Evolutionary conservation across 1,284 basidiomycete species (phyloP), one percentile per base, ranked within the genome.

Genomic region (Naganishia albida): DNA sequence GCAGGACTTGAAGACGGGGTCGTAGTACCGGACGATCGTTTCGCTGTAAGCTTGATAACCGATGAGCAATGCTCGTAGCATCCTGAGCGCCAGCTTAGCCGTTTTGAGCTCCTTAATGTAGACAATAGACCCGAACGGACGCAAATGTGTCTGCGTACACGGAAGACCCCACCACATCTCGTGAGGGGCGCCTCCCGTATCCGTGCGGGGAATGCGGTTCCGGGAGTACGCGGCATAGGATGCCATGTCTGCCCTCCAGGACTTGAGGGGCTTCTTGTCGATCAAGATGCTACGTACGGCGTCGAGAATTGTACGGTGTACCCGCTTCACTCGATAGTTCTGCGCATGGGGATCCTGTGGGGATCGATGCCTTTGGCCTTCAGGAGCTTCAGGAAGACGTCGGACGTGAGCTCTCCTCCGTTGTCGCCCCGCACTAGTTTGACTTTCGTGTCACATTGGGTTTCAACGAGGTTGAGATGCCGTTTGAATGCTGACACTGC

Each of bases 271-370:
- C 10, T 42, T 49, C 18, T 44, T 55, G 10, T 67, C 57, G 18
- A 52, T n/a, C 18, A 71, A 46, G n/a, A 68, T 38, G 3, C 68
- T 71, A 16, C 70, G 42, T 1, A 70, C 60, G 15, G 42, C 42
- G 52, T 71, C 66, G 2, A 66, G 42, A 20, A 70, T 60, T 2
- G 69, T 71, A 13, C 68, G 66, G 53, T 71, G 70, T 18, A 51
- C 52, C 44, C 68, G 57, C 54, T 69, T 66, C 1, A 70, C 68
- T 25, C 68, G 30, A 3, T 68, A 68, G 57, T 71, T 71, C 26
- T 70, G 68, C 23, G 68, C 65, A 49, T 70, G 70, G 3, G 68
- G 56, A 7, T 18, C 63, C 34, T 68, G 66, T 18, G 70, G 69
- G 67, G 65, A 16, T 49, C 23, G 23, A 70, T 70, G 1, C 69